A percentile compares a stretch with the other conserved stretches of the same genome.
Evolutionary conservation across 208 protist genomes (phyloP).

Genomic region (Wallacemonas sp.): DNA sequence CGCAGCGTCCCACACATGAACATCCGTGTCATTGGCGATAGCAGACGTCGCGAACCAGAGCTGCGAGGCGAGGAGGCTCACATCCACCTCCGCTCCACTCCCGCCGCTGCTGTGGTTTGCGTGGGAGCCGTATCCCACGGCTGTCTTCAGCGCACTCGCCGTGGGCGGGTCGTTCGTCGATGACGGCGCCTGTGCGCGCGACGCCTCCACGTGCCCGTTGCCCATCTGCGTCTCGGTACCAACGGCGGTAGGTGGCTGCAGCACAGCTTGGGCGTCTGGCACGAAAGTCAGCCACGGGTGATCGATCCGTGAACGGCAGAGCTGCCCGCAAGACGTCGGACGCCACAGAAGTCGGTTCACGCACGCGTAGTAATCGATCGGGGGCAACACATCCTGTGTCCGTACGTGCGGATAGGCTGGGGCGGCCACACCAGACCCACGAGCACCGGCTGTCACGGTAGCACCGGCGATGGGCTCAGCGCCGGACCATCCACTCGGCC

Average conservation of each 20-base stretch:
- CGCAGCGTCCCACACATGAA: constrained; percentile 76
- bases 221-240: too few relatives aligned
- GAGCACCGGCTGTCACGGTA: too few relatives aligned
- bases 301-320: constrained; percentile 20
- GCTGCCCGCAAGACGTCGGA: constrained; percentile 25
- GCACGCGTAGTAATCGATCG: constrained; percentile 65
- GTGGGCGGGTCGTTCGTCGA: background rate
- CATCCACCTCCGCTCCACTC: constrained; percentile 24
- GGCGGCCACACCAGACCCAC: too few relatives aligned
- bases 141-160: background rate
- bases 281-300: constrained; percentile 24
- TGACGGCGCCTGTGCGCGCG: too few relatives aligned
- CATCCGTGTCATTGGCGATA: constrained; percentile 48
- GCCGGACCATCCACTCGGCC: background rate
- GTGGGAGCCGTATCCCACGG: too few relatives aligned
- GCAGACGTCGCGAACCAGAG: constrained; percentile 78
- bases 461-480: too few relatives aligned
- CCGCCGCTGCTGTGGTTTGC: background rate
- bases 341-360: constrained; percentile 67
- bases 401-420: constrained; percentile 18
- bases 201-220: too few relatives aligned
- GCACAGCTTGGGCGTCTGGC: constrained; percentile 22
- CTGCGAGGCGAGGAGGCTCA: constrained; percentile 45
- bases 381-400: constrained; percentile 41
- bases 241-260: background rate